Base-by-base conservation (phyloP, 2,329 filamentous ascomycete genomes). In the Fusarium poae region DNA sequence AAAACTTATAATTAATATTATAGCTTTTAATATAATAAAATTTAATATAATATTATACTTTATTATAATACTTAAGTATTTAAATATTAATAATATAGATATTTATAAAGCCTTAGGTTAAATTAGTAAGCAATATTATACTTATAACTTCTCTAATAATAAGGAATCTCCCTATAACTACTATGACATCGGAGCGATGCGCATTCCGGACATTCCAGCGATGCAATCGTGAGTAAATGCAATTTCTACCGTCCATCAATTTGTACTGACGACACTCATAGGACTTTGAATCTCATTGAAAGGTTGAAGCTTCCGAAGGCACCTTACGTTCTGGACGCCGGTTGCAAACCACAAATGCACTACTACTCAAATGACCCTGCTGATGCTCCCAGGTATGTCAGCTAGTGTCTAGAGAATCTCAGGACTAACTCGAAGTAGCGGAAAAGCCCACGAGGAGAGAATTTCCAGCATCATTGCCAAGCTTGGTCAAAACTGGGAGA, bases 111-210 rank as follows among this genome's bases (percentile, higher is more conserved):
- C 67, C 2, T 69, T 62, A 0, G 35, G 56, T 2, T n/a, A 65
- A 8, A 49, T 70, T 1, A 65, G 67, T 4, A 65, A 65, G 0
- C 46, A 66, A 1, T 48, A 42, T 0, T 70, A 51, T 1, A 70
- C 67, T 0, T 57, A 67, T 18, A 12, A n/a, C 0, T 69, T 70
- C 30, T 34, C 49, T 0, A n/a, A 67, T 2, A 55, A 64, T 7
- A 27, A 35, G 1, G 32, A 56, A 6, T 63, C 50, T 9, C 50
- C 61, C 2, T 62, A 68, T 5, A 63, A 69, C 15, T 70, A 69
- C 15, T 70, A 70, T 6, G 67, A 70, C 3, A 55, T 70, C 6
- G 67, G 65, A 1, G 66, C 62, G 0, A 70, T 70, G 65, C 66
- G 67, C 3, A 69, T 69, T 1, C 67, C 67, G 0, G 39, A 70